Evolutionary conservation across 768 basidiomycete genomes (phyloP).

Genomic region (Strobilomyces dryophilus): DNA sequence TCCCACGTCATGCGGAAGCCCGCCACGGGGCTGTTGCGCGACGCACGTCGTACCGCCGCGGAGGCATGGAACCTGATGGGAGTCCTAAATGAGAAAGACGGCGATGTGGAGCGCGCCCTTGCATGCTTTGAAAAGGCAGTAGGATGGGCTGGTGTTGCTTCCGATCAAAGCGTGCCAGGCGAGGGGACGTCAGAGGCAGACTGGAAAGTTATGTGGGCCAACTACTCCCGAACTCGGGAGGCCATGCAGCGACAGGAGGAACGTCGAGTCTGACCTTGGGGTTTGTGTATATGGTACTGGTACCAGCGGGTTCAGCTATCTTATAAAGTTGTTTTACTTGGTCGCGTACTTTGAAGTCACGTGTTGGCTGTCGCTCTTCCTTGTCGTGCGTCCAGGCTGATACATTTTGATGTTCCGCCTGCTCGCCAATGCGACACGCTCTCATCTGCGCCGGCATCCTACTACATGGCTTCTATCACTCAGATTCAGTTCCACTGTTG

Average conservation of each 20-base stretch:
- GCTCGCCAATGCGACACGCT: background rate
- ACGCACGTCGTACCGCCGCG: constrained; percentile 65
- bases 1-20: constrained; percentile 51
- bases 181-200: constrained; percentile 56
- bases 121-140: constrained; percentile 68
- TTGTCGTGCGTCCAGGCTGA: background rate
- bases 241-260: constrained; percentile 12
- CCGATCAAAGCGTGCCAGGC: constrained; percentile 38
- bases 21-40: constrained; percentile 57
- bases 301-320: background rate
- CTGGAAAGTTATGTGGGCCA: constrained; percentile 58
- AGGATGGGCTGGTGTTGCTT: constrained; percentile 55
- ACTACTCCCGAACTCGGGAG: constrained; percentile 50
- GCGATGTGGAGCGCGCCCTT: constrained; percentile 39
- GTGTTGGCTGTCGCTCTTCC: constrained; percentile 8
- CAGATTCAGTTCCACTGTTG: constrained; percentile 23
- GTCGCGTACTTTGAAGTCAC: constrained; percentile 9
- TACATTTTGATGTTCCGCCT: constrained; percentile 13
- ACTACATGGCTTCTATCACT: background rate
- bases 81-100: constrained; percentile 49
- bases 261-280: background rate
- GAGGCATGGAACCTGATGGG: constrained; percentile 77
- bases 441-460: background rate
- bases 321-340: no score
- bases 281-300: no score